Evolutionary conservation across 2,329 filamentous ascomycete genomes (phyloP).

Genomic region (Sclerotinia subarctica): DNA sequence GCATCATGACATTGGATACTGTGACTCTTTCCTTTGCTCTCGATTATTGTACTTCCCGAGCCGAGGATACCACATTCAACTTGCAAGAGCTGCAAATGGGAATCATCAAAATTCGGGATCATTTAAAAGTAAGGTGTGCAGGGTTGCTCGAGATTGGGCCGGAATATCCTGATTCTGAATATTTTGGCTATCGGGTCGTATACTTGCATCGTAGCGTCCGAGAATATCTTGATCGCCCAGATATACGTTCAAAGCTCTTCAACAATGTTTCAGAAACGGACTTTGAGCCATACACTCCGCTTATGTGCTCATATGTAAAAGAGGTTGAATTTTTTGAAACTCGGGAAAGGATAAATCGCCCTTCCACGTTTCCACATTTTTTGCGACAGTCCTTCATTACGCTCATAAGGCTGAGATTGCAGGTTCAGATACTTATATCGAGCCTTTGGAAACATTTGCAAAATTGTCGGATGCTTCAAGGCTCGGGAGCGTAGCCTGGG

Average conservation of each 20-base stretch:
- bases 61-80: not conserved
- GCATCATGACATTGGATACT: not conserved
- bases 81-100: not conserved
- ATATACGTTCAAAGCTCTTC: not conserved
- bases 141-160: not conserved
- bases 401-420: not conserved
- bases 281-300: not conserved
- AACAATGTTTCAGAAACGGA: not conserved
- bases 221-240: not conserved
- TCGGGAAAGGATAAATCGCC: not conserved
- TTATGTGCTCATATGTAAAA: not conserved
- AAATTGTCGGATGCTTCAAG: not conserved
- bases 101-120: not conserved
- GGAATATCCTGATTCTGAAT: not conserved
- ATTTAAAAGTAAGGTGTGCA: not conserved
- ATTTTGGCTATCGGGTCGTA: not conserved
- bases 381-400: not conserved
- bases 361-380: not conserved
- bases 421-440: not conserved
- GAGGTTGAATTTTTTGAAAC: not conserved
- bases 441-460: not conserved
- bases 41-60: not conserved
- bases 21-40: not conserved
- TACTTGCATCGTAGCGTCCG: not conserved
- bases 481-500: not conserved